Evolutionary conservation across 495 filamentous ascomycete genomes (phyloP), one percentile per base, ranked within the genome.

Genomic region (Aspergillus wentii): DNA sequence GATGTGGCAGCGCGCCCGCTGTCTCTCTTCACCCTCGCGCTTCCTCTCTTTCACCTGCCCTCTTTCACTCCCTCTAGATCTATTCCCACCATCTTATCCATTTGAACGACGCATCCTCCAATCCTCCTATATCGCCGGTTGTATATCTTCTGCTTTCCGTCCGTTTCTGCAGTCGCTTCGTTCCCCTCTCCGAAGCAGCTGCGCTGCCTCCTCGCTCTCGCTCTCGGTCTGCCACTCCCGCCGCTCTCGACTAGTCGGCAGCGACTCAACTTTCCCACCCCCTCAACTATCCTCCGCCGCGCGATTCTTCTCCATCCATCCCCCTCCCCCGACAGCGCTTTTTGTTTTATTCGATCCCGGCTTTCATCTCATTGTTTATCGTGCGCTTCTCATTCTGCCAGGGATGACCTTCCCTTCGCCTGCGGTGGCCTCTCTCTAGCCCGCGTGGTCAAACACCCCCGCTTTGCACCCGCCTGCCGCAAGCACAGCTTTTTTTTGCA

Each of bases 391-490:
- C 38, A 50, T 52, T 49, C 46, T 52, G 52, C 57, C 62, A 64
- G 67, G 65, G 63, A 71, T 71, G 67, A 68, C 62, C 58, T 45
- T 59, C 57, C 51, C 43, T 55, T 54, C 52, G 43, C 48, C 56
- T 57, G 52, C 61, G 60, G 57, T 66, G 64, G 65, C 60, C 64
- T 54, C 46, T 66, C 61, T 63, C 49, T 71, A 68, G 63, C 60
- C 65, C 59, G 63, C 64, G 65, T 67, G 59, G 61, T 66, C 52
- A 49, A 61, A 53, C 51, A 56, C 59, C 67, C 64, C 67, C 64
- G 67, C 65, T 71, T 64, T 67, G 61, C 61, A 64, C 52, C 61
- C 61, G 59, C 56, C 54, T 55, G 43, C 66, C 59, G 61, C 64
- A 61, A 61, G 48, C 59, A 58, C 52, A 51, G 49, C 48, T 48